Evolutionary conservation across 768 basidiomycete genomes (phyloP).

Genomic region (Trametes meyenii): DNA sequence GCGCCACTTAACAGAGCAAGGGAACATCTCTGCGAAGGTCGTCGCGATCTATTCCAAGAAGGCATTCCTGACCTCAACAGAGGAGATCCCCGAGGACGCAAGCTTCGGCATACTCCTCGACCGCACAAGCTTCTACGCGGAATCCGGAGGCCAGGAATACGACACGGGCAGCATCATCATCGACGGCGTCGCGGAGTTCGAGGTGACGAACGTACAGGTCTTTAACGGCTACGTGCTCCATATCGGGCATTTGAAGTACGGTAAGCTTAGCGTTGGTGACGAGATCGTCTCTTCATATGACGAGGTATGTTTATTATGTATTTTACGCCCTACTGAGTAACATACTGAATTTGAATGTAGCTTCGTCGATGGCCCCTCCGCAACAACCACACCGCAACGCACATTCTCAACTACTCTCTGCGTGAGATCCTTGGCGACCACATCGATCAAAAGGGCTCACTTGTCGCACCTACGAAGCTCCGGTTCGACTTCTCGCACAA

Average conservation of each 20-base stretch:
- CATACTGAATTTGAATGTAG: conserved; percentile 39
- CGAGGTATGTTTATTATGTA: conserved; percentile 57
- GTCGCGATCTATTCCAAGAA: conserved; percentile 87
- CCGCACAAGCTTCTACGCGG: conserved; percentile 95
- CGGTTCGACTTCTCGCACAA: conserved; percentile 99
- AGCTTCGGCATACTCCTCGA: conserved; percentile 89
- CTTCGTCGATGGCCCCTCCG: conserved; percentile 93
- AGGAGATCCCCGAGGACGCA: conserved; percentile 61
- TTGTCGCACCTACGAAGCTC: conserved; percentile 93
- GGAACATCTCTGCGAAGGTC: conserved; percentile 74
- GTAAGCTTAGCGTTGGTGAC: conserved; percentile 75
- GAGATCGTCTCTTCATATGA: conserved; percentile 90
- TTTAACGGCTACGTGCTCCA: conserved; percentile 97
- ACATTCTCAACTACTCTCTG: conserved; percentile 93
- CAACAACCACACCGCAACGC: conserved; percentile 98
- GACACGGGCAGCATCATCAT: conserved; percentile 96
- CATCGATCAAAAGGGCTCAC: conserved; percentile 96
- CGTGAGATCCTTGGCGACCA: conserved; percentile 96
- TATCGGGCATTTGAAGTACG: conserved; percentile 89
- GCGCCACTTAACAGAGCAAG: conserved; percentile 54
- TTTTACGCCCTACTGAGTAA: neutral
- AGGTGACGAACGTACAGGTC: conserved; percentile 90
- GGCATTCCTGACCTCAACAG: conserved; percentile 70
- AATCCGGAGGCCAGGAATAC: conserved; percentile 95
- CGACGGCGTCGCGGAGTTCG: conserved; percentile 89